Evolutionary conservation across 1,284 basidiomycete species (phyloP).

Genomic region (Apiotrichum domesticum): DNA sequence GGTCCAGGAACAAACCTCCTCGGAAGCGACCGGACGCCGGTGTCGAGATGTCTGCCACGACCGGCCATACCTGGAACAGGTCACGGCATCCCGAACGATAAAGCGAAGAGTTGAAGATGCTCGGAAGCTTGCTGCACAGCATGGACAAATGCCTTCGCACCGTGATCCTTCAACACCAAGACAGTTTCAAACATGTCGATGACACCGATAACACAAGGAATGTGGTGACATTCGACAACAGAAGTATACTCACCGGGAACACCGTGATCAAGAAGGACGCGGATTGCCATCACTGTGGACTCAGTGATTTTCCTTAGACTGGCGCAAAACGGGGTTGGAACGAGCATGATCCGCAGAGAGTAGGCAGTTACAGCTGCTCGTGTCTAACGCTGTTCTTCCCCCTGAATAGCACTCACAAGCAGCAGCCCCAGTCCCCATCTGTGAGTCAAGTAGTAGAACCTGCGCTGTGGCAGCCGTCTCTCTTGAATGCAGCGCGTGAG

Average conservation of each 20-base stretch:
- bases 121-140: too few relatives aligned
- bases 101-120: too few relatives aligned
- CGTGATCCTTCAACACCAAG: too few relatives aligned
- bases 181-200: not conserved
- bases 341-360: too few relatives aligned
- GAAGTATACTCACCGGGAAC: slow-evolving; percentile 51
- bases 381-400: not conserved
- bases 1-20: too few relatives aligned
- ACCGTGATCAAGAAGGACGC: slow-evolving; percentile 94
- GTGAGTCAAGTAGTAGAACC: slow-evolving; percentile 89
- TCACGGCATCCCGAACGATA: too few relatives aligned
- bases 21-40: too few relatives aligned
- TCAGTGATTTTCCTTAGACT: not conserved
- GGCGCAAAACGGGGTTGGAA: too few relatives aligned
- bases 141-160: too few relatives aligned
- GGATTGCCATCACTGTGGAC: slow-evolving; percentile 71
- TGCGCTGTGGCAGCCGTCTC: slow-evolving; percentile 63
- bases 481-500: slow-evolving; percentile 61
- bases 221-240: not conserved
- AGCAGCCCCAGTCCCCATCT: slow-evolving; percentile 90
- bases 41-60: too few relatives aligned
- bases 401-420: slow-evolving; percentile 51
- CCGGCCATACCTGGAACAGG: too few relatives aligned
- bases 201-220: not conserved
- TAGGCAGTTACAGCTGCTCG: too few relatives aligned